A percentile compares a stretch with the other conserved stretches of the same genome.
These are phyloP conservation scores for Poteriospumella lacustris DNA, from an alignment of 108 stramenopile genomes.

Conservation along the genomic window DNA sequence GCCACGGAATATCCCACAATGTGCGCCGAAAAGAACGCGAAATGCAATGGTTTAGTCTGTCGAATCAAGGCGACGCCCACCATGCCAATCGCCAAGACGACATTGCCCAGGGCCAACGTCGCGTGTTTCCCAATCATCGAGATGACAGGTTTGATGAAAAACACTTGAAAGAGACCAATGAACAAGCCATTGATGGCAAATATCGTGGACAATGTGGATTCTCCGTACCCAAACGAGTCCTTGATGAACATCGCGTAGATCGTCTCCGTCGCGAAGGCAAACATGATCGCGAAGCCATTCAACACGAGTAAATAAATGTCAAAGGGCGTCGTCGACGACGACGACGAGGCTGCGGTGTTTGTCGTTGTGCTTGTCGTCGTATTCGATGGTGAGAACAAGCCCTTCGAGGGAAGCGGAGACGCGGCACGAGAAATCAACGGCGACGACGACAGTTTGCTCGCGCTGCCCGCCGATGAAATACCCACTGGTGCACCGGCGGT, in stretches of 20 bases:
- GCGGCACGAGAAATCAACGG: not conserved
- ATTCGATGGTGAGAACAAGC: not conserved
- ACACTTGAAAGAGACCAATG: slow-evolving; percentile 19
- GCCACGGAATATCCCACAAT: slow-evolving; percentile 50
- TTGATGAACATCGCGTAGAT: slow-evolving; percentile 52
- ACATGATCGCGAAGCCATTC: slow-evolving; percentile 50
- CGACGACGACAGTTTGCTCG: not conserved
- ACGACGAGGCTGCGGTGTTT: not conserved
- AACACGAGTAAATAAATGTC: slow-evolving; percentile 35
- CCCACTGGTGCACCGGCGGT: not conserved
- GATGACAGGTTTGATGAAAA: slow-evolving; percentile 28
- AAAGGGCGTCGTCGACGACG: not conserved
- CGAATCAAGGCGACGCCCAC: slow-evolving; percentile 44
- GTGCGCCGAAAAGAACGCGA: slow-evolving; percentile 40
- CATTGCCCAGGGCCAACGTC: slow-evolving; percentile 44
- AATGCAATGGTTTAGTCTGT: slow-evolving; percentile 34
- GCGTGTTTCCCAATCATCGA: slow-evolving; percentile 36
- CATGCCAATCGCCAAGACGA: slow-evolving; percentile 46
- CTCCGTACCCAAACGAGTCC: slow-evolving; percentile 53
- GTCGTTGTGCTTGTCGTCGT: not conserved
- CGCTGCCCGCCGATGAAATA: not conserved
- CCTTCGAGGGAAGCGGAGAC: not conserved
- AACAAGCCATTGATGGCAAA: slow-evolving; percentile 24
- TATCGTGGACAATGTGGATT: slow-evolving; percentile 10
- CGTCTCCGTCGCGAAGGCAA: slow-evolving; percentile 50